These are phyloP conservation scores for Fusarium chaquense DNA, from an alignment of 2,329 filamentous ascomycete species.

Conservation along the genomic window DNA sequence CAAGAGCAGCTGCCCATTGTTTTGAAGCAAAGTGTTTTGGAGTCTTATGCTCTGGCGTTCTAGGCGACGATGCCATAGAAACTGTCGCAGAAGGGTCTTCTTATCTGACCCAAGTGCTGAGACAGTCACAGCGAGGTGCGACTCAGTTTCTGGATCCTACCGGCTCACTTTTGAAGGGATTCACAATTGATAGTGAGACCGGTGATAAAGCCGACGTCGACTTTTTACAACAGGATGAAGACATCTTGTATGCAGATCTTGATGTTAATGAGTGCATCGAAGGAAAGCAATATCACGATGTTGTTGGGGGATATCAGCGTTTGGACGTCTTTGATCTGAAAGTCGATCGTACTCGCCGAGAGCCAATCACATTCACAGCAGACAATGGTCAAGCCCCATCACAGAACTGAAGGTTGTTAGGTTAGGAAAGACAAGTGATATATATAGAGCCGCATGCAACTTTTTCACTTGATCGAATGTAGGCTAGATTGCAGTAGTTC, in stretches of 20 bases:
- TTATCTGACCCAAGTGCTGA: slow-evolving; percentile 51
- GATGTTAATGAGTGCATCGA: slow-evolving; percentile 63
- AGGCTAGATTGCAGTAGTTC: too few relatives aligned
- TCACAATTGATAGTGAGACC: slow-evolving; percentile 48
- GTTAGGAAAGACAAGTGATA: background rate
- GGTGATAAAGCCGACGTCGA: slow-evolving; percentile 47
- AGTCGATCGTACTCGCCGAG: slow-evolving; percentile 57
- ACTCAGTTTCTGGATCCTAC: slow-evolving; percentile 66
- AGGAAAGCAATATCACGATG: slow-evolving; percentile 68
- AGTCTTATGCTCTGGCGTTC: slow-evolving; percentile 59
- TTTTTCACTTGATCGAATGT: too few relatives aligned
- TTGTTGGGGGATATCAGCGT: slow-evolving; percentile 67
- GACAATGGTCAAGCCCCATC: accelerated
- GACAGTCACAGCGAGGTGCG: slow-evolving; percentile 56
- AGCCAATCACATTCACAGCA: slow-evolving; percentile 50
- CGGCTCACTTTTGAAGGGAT: slow-evolving; percentile 55
- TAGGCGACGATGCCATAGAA: slow-evolving; percentile 57
- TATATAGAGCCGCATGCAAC: too few relatives aligned
- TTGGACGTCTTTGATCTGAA: slow-evolving; percentile 65
- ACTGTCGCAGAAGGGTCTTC: slow-evolving; percentile 48
- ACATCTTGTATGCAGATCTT: slow-evolving; percentile 64
- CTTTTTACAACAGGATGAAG: slow-evolving; percentile 60
- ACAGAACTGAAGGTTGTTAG: background rate
- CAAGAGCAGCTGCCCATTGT: slow-evolving; percentile 65
- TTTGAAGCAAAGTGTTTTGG: slow-evolving; percentile 70